Evolutionary conservation across 2,329 filamentous ascomycete genomes (phyloP).

Genomic region (Epichloe hybrida): DNA sequence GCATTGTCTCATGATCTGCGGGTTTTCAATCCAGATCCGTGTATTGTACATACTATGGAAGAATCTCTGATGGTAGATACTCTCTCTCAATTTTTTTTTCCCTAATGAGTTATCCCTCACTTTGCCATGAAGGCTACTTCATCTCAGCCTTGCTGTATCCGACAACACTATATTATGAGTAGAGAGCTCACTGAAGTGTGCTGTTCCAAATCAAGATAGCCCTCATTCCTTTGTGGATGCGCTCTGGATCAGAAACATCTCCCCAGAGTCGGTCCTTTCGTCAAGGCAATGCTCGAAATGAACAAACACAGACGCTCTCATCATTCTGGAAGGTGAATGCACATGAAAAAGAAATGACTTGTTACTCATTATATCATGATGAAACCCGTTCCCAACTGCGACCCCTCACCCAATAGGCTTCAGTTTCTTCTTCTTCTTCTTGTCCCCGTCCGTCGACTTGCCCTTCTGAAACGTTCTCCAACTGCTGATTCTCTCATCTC

Average conservation of each 20-base stretch:
- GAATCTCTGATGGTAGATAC: conserved; percentile 8
- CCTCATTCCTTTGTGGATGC: too few species aligned
- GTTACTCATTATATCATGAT: conserved; percentile 1
- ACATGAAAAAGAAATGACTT: neutral
- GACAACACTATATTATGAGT: too few species aligned
- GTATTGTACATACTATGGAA: conserved; percentile 20
- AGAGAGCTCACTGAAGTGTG: too few species aligned
- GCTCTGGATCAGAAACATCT: too few species aligned
- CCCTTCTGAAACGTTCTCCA: conserved; percentile 88
- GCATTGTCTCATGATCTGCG: neutral
- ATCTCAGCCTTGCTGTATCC: too few species aligned
- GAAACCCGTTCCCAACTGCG: neutral
- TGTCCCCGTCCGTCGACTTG: conserved; percentile 36
- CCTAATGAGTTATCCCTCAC: conserved; percentile 8
- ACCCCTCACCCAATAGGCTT: conserved; percentile 41
- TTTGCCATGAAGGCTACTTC: too few species aligned
- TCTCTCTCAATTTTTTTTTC: too few species aligned
- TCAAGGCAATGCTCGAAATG: too few species aligned
- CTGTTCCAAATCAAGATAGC: too few species aligned
- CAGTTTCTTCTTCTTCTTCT: conserved; percentile 60
- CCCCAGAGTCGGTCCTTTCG: too few species aligned
- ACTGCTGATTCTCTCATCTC: conserved; percentile 82
- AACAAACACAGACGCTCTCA: too few species aligned
- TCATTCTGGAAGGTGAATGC: too few species aligned
- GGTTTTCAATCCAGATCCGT: conserved; percentile 3